Conservation (phyloP, 495 filamentous ascomycete genomes). For the Penicillium nucicola region DNA sequence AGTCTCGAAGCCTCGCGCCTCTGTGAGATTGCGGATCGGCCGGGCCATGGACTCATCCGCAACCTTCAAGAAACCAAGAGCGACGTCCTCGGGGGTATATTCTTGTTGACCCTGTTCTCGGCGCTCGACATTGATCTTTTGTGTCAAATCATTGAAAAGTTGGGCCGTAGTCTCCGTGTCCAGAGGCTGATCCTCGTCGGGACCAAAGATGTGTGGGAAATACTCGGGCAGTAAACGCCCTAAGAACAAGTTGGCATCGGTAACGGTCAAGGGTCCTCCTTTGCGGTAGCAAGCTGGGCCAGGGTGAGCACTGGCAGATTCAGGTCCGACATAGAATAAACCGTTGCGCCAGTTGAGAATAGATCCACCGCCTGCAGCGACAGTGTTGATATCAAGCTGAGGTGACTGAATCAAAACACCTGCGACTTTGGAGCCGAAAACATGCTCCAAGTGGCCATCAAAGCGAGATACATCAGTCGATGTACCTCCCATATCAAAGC, state of each 20-base stretch:
- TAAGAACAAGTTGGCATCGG: constrained; percentile 88
- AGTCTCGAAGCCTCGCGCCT: constrained; percentile 50
- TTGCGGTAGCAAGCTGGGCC: constrained; percentile 95
- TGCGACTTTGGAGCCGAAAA: constrained; percentile 95
- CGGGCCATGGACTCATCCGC: constrained; percentile 55
- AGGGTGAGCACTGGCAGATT: constrained; percentile 89
- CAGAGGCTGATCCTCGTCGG: constrained; percentile 82
- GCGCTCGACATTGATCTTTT: constrained; percentile 70
- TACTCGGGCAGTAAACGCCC: constrained; percentile 88
- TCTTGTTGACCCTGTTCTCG: constrained; percentile 53
- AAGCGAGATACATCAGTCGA: constrained; percentile 94
- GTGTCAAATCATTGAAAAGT: constrained; percentile 72
- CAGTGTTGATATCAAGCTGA: constrained; percentile 96
- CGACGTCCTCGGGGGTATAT: constrained; percentile 85
- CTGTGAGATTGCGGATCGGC: constrained; percentile 52
- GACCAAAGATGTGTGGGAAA: constrained; percentile 96
- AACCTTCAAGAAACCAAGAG: constrained; percentile 56
- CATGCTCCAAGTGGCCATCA: constrained; percentile 91
- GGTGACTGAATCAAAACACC: constrained; percentile 94
- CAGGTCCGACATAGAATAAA: constrained; percentile 93
- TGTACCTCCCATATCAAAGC: constrained; percentile 96
- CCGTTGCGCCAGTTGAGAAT: constrained; percentile 88
- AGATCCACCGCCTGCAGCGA: constrained; percentile 90
- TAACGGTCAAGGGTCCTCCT: constrained; percentile 88
- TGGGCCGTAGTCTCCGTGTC: constrained; percentile 75